phyloP scores from a whole-genome alignment of 2,329 filamentous ascomycete genomes.

The Dactylellina sp. region DNA sequence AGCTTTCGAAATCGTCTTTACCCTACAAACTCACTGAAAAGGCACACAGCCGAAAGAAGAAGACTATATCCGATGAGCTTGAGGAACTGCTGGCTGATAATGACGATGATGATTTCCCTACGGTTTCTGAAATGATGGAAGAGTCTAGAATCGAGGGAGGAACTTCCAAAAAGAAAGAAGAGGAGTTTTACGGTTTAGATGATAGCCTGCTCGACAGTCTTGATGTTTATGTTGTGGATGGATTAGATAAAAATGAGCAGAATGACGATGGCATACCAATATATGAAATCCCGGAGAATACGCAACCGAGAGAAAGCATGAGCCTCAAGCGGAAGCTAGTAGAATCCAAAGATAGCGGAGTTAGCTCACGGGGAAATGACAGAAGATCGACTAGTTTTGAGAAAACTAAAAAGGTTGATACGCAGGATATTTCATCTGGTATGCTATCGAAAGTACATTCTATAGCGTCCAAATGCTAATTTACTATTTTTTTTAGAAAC shows the following conservation, averaged over 20 bases:
- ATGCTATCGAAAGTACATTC: neutral
- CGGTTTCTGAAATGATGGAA: constrained; percentile 41
- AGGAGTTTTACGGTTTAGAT: constrained; percentile 25
- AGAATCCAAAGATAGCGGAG: neutral
- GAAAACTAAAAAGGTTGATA: neutral
- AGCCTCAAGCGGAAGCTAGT: constrained; percentile 17
- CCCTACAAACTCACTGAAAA: neutral
- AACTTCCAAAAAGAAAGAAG: constrained; percentile 4
- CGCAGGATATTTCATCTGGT: constrained; percentile 22
- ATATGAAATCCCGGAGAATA: constrained; percentile 25
- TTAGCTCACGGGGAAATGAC: no score
- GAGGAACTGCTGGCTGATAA: constrained; percentile 27
- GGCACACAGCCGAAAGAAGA: neutral
- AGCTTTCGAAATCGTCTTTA: constrained; percentile 20
- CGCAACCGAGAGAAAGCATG: constrained; percentile 1
- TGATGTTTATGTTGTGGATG: constrained; percentile 38
- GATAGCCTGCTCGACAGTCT: constrained; percentile 41
- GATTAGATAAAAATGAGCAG: neutral
- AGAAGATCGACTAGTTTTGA: neutral
- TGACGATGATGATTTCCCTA: constrained; percentile 45
- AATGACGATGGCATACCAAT: constrained; percentile 1
- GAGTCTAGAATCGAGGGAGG: constrained; percentile 11
- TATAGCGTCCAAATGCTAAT: neutral
- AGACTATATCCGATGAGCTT: constrained; percentile 30
- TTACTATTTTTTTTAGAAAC: constrained; percentile 16